These are phyloP conservation scores for Myxozyma melibiosi DNA, from an alignment of 805 yeast species.

Conservation along the genomic window DNA sequence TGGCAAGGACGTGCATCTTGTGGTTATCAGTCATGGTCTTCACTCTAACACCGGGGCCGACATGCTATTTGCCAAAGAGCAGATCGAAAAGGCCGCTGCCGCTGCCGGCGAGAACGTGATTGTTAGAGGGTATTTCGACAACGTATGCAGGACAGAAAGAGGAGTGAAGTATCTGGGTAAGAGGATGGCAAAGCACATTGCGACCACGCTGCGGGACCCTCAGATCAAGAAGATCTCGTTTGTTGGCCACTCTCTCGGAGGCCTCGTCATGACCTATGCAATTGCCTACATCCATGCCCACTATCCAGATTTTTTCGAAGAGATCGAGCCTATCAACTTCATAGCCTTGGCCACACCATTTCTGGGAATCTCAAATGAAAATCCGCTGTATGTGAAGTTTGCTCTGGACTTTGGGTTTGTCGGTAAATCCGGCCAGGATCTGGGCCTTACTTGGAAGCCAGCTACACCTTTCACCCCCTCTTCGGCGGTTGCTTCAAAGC, in stretches of 20 bases:
- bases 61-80: constrained; percentile 83
- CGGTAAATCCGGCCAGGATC: constrained; percentile 92
- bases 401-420: constrained; percentile 85
- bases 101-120: constrained; percentile 63
- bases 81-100: constrained; percentile 56
- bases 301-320: constrained; percentile 69
- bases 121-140: constrained; percentile 80
- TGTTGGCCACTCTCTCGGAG: constrained; percentile 92
- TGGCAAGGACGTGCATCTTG: constrained; percentile 71
- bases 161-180: constrained; percentile 85
- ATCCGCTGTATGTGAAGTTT: constrained; percentile 79
- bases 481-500: constrained; percentile 44
- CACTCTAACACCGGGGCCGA: constrained; percentile 90
- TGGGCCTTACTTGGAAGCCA: constrained; percentile 60
- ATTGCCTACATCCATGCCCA: constrained; percentile 68
- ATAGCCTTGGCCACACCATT: constrained; percentile 85
- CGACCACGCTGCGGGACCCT: constrained; percentile 39
- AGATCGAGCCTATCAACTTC: constrained; percentile 72
- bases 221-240: constrained; percentile 66
- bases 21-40: constrained; percentile 86
- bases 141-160: constrained; percentile 83
- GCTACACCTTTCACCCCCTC: constrained; percentile 32
- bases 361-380: constrained; percentile 84
- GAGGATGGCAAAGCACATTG: constrained; percentile 73
- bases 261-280: constrained; percentile 88